A percentile compares a stretch with the other conserved stretches of the same genome.
phyloP scores from a whole-genome alignment of 306 rosid species.

The Dryas drummondii region DNA sequence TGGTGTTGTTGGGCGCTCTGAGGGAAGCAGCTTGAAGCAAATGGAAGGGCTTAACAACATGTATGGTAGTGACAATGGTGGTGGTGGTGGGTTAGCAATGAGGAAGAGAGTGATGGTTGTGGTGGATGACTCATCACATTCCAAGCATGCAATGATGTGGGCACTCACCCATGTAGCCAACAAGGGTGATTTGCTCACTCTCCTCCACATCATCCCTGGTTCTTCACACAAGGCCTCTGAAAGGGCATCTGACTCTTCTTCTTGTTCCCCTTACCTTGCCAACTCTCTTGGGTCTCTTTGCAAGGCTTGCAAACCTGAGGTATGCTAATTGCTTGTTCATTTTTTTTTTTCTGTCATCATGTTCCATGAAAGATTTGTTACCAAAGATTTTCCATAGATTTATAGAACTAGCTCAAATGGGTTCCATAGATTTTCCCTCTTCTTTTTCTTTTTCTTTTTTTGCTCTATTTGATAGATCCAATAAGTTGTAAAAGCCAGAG shows the following conservation, averaged over 20 bases:
- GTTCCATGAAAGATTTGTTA: not conserved
- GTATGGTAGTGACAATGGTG: slow-evolving; percentile 44
- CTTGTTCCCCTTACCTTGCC: slow-evolving; percentile 58
- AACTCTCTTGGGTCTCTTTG: slow-evolving; percentile 76
- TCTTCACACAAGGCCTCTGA: slow-evolving; percentile 6
- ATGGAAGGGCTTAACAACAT: slow-evolving; percentile 57
- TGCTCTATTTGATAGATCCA: slow-evolving; percentile 7
- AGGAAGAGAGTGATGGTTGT: slow-evolving; percentile 93
- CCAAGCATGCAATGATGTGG: slow-evolving; percentile 94
- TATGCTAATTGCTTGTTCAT: slow-evolving; percentile 17
- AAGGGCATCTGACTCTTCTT: slow-evolving; percentile 28
- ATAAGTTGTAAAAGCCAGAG: not conserved
- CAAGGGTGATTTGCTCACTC: slow-evolving; percentile 82
- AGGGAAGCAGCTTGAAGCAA: slow-evolving; percentile 42
- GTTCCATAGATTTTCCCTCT: not conserved
- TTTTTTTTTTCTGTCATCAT: not conserved
- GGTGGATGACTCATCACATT: slow-evolving; percentile 69
- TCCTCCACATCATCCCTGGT: slow-evolving; percentile 64
- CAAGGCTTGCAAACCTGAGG: slow-evolving; percentile 91
- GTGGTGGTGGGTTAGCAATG: slow-evolving; percentile 39
- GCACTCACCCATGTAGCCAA: slow-evolving; percentile 80
- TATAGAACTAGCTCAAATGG: not conserved
- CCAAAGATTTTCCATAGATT: too few relatives aligned
- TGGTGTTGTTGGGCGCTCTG: slow-evolving; percentile 19
- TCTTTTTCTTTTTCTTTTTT: not conserved